Conservation (phyloP, 2,329 filamentous ascomycete genomes). For the Trichoderma aggressivum region DNA sequence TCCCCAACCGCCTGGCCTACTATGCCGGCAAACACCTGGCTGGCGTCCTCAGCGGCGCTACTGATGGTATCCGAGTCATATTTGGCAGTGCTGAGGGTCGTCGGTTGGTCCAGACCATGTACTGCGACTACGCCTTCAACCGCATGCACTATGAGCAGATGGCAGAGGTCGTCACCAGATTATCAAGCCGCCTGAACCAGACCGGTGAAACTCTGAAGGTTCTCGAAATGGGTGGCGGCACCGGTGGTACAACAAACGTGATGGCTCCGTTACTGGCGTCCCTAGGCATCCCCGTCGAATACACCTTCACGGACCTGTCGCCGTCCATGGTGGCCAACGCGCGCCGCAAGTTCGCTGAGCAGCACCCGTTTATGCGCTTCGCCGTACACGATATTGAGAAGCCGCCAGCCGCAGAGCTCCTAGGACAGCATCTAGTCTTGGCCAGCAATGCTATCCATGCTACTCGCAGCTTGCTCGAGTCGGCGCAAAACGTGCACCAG, state of each 20-base stretch:
- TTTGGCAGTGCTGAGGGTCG: constrained; percentile 37
- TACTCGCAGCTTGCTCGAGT: constrained; percentile 21
- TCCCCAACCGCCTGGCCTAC: constrained; percentile 22
- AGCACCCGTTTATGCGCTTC: constrained; percentile 20
- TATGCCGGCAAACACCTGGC: constrained; percentile 29
- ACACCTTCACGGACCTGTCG: constrained; percentile 40
- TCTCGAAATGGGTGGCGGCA: constrained; percentile 28
- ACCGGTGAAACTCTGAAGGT: constrained; percentile 27
- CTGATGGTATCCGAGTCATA: constrained; percentile 38
- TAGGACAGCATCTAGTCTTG: constrained; percentile 31
- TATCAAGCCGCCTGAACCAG: not conserved
- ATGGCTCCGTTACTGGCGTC: constrained; percentile 29
- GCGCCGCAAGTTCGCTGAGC: constrained; percentile 10
- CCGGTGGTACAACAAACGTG: constrained; percentile 34
- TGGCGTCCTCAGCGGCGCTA: constrained; percentile 31
- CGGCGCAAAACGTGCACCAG: constrained; percentile 22
- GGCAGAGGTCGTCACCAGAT: constrained; percentile 29
- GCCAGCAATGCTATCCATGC: constrained; percentile 38
- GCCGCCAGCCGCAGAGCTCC: not conserved
- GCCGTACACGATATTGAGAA: constrained; percentile 3
- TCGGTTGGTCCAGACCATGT: constrained; percentile 35
- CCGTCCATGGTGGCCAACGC: constrained; percentile 20
- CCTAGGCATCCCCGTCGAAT: constrained; percentile 30
- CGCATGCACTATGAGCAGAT: constrained; percentile 33
- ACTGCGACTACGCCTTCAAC: constrained; percentile 37